phyloP scores from a whole-genome alignment of 345 rosid genomes.

The Punica granatum region DNA sequence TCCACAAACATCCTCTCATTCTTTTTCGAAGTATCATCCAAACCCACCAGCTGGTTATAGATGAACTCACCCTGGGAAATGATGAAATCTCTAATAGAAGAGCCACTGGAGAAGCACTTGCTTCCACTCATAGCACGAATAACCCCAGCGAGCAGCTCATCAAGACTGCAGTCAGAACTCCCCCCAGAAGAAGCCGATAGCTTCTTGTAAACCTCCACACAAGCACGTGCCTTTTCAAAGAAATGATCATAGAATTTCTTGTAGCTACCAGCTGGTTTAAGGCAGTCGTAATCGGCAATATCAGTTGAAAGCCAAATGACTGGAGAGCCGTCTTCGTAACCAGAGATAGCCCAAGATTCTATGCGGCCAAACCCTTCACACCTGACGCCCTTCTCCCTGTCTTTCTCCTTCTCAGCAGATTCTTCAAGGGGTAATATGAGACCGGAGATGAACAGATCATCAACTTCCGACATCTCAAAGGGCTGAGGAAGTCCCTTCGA shows the following conservation, averaged over 20 bases:
- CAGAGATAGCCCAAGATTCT: slow-evolving; percentile 59
- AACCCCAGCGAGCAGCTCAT: slow-evolving; percentile 58
- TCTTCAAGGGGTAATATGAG: slow-evolving; percentile 40
- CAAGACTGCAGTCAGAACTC: slow-evolving; percentile 42
- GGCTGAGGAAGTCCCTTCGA: slow-evolving; percentile 20
- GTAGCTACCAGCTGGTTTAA: slow-evolving; percentile 47
- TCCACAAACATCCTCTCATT: slow-evolving; percentile 31
- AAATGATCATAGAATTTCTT: slow-evolving; percentile 41
- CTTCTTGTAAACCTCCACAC: slow-evolving; percentile 54
- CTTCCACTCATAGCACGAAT: slow-evolving; percentile 46
- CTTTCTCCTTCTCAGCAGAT: slow-evolving; percentile 31
- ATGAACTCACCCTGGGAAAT: slow-evolving; percentile 66
- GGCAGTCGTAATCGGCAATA: slow-evolving; percentile 47
- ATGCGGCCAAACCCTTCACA: slow-evolving; percentile 45
- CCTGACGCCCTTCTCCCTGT: slow-evolving; percentile 37
- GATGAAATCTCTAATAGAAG: slow-evolving; percentile 44
- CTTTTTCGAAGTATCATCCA: slow-evolving; percentile 48
- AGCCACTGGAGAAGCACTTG: slow-evolving; percentile 35
- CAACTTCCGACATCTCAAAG: slow-evolving; percentile 47
- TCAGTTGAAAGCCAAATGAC: slow-evolving; percentile 64
- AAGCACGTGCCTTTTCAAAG: slow-evolving; percentile 48
- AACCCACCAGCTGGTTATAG: slow-evolving; percentile 50
- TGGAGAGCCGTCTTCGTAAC: slow-evolving; percentile 57
- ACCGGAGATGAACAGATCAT: slow-evolving; percentile 47
- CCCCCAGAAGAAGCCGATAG: slow-evolving; percentile 51